phyloP scores from a whole-genome alignment of 257 asterid species.

The Solanum medicagineum region DNA sequence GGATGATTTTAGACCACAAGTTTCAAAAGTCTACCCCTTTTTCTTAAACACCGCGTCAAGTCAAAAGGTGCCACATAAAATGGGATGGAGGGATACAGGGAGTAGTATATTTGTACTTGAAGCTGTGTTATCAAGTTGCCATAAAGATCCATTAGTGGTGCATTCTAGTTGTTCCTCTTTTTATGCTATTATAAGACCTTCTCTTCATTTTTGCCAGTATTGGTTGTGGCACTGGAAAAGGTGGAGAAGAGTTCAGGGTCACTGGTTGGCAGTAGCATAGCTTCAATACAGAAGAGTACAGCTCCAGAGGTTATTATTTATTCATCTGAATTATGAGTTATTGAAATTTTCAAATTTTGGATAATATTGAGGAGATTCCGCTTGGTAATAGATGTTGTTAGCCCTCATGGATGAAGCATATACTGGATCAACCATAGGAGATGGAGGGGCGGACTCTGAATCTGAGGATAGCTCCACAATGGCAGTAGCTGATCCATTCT shows the following conservation, averaged over 20 bases:
- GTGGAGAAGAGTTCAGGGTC: slow-evolving; percentile 85
- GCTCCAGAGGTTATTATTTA: slow-evolving; percentile 71
- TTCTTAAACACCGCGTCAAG: no score
- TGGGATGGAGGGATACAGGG: no score
- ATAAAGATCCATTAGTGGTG: background rate
- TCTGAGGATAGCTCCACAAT: slow-evolving; percentile 75
- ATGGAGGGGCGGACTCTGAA: slow-evolving; percentile 89
- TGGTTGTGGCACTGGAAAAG: slow-evolving; percentile 90
- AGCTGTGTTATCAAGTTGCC: background rate
- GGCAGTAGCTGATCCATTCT: slow-evolving; percentile 66
- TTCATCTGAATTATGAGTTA: slow-evolving; percentile 1
- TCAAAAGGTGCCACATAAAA: no score
- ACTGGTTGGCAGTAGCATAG: slow-evolving; percentile 83
- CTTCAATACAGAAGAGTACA: slow-evolving; percentile 88
- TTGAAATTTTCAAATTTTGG: background rate
- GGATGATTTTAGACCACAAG: no score
- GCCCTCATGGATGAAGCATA: slow-evolving; percentile 99
- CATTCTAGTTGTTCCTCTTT: background rate
- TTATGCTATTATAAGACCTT: background rate
- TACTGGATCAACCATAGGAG: slow-evolving; percentile 91
- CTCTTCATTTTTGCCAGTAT: slow-evolving; percentile 31
- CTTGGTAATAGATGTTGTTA: slow-evolving; percentile 63
- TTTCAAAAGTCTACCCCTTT: no score
- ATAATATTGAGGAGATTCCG: slow-evolving; percentile 3
- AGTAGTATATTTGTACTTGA: background rate